phyloP scores from a whole-genome alignment of 352 stramenopile species.

The Phytophthora hibernalis region DNA sequence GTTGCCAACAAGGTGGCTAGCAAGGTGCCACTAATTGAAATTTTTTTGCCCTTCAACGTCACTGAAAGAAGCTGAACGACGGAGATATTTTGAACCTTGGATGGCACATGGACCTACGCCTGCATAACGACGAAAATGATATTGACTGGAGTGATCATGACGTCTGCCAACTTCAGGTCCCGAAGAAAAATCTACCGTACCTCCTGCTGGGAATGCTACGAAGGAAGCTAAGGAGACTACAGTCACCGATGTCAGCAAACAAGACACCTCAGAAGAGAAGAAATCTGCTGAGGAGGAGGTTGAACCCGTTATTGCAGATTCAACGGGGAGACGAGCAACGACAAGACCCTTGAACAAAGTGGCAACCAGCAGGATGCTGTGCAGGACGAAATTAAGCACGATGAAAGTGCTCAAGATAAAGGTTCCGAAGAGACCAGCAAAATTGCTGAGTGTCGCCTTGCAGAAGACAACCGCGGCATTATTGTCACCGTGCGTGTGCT shows the following conservation, averaged over 20 bases:
- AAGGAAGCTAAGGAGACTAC: conserved; percentile 16
- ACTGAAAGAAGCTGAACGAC: conserved; percentile 64
- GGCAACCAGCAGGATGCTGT: conserved; percentile 3
- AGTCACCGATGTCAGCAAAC: conserved; percentile 1
- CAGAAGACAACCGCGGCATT: conserved; percentile 41
- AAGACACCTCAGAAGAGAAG: conserved; percentile 7
- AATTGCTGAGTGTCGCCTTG: conserved; percentile 36
- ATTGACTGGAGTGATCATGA: conserved; percentile 62
- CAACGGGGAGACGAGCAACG: conserved; percentile 3
- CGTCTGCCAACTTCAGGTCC: conserved; percentile 55
- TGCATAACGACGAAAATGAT: conserved; percentile 69
- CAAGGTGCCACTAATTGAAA: conserved; percentile 47
- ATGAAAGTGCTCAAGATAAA: conserved; percentile 13
- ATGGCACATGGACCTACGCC: conserved; percentile 52
- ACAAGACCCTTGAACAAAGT: conserved; percentile 23
- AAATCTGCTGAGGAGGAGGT: conserved; percentile 9
- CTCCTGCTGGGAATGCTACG: conserved; percentile 15
- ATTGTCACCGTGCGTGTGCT: conserved; percentile 41
- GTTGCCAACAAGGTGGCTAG: conserved; percentile 17
- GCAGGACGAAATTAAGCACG: conserved; percentile 9
- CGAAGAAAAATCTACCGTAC: conserved; percentile 37
- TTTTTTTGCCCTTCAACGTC: conserved; percentile 77
- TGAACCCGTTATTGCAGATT: conserved; percentile 5
- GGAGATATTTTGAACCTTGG: conserved; percentile 64
- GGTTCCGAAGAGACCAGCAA: conserved; percentile 21